Evolutionary conservation across 2,329 filamentous ascomycete species (phyloP).

Genomic region (Arthroderma sp.): DNA sequence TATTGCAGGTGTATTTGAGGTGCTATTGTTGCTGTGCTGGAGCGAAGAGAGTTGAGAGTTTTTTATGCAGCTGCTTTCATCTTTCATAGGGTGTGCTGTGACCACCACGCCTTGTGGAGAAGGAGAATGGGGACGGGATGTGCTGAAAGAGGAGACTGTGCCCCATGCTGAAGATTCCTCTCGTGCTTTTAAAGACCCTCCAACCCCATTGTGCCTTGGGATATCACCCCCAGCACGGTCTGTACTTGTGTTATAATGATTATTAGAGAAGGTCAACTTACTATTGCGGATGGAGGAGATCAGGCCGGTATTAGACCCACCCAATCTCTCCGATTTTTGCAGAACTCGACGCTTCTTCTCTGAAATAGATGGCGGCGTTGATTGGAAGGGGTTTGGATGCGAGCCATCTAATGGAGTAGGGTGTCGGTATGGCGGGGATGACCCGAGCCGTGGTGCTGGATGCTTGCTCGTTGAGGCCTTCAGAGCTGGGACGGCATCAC

Average conservation of each 20-base stretch:
- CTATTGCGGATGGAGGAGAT: conserved; percentile 7
- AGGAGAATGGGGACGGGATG: conserved; percentile 1
- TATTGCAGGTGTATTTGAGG: background rate
- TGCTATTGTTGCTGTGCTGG: background rate
- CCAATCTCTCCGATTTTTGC: background rate
- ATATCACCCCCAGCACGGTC: too few relatives aligned
- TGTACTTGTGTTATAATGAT: background rate
- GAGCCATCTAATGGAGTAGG: conserved; percentile 8
- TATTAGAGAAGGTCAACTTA: conserved; percentile 9
- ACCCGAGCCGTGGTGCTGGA: conserved; percentile 5
- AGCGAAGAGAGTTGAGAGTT: background rate
- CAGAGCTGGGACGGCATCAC: conserved; percentile 6
- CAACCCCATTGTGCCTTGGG: too few relatives aligned
- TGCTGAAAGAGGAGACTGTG: background rate
- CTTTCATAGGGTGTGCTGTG: background rate
- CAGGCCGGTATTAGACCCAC: conserved; percentile 1
- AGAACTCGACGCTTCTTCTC: conserved; percentile 1
- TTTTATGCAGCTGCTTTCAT: background rate
- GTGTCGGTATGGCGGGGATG: conserved; percentile 9
- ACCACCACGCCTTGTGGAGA: conserved; percentile 1
- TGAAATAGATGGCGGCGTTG: conserved; percentile 8
- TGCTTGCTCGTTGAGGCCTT: conserved; percentile 7
- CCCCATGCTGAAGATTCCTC: conserved; percentile 1
- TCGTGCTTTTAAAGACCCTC: background rate
- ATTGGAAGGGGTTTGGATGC: conserved; percentile 11